Base-by-base conservation (phyloP, 2,329 filamentous ascomycete genomes). In the Aspergillus sp. region DNA sequence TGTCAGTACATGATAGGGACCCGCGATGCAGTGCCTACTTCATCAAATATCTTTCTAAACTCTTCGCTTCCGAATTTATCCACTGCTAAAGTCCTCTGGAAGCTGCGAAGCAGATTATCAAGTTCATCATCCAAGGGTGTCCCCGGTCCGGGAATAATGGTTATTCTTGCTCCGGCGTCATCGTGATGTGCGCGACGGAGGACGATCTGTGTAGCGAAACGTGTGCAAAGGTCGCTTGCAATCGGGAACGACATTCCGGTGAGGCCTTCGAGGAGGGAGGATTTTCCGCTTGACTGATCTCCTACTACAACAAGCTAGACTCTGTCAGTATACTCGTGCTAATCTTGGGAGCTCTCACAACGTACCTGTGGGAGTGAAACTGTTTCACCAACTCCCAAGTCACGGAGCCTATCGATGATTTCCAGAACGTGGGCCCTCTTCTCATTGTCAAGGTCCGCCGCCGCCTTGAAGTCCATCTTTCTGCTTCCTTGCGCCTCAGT, bases 201-300 rank as follows among this genome's bases (percentile, higher is more conserved):
- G 0, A 70, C 66, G 41, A 76, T 74, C 45, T 76, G 69, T 0
- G 74, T 76, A 6, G 69, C 68, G 23, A 75, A 76, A 6, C 73
- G 61, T 3, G 74, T 76, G 57, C 73, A 76, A 1, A 76, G 66
- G 5, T 67, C 69, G 43, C 64, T 71, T 2, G 67, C 68, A 6
- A 69, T 60, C 17, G 74, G 72, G 30, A 76, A 74, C 0, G 73
- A 64, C 3, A 76, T 59, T 2, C 69, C 67, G 2, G 71, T 76
- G 2, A 77, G 15, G 0, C 66, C 71, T 59, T 76, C 72, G 2
- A 76, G 67, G 2, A 74, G 61, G 2, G 73, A 75, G 6, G 67
- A 70, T 45, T 77, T 77, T 1, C 74, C 74, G 61, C 69, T 72
- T 7, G 71, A 74, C 47, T 76, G 73, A 57, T 76, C 73, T 7